Percentiles rank a stretch among this genome's conserved stretches.
phyloP scores from a whole-genome alignment of 1,284 basidiomycete genomes.

The Sporisorium exsertum region DNA sequence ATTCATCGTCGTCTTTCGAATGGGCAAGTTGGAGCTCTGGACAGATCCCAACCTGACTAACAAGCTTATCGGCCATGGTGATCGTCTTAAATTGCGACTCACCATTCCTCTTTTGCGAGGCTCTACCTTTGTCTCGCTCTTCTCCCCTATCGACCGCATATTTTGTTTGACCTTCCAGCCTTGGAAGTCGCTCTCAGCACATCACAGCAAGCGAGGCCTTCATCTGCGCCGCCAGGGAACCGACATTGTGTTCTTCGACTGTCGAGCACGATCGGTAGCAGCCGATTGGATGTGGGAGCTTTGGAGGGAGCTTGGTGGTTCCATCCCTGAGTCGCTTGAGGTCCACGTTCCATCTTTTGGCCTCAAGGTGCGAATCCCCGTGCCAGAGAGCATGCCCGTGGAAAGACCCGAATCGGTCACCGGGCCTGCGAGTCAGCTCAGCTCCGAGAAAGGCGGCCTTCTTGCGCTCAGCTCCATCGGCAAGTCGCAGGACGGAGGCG shows the following conservation, averaged over 20 bases:
- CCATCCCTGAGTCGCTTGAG: conserved; percentile 72
- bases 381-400: conserved; percentile 73
- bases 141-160: conserved; percentile 82
- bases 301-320: conserved; percentile 76
- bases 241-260: conserved; percentile 82
- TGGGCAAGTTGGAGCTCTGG: conserved; percentile 80
- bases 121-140: conserved; percentile 78
- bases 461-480: conserved; percentile 35
- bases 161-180: conserved; percentile 77
- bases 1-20: conserved; percentile 82
- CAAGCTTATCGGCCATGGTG: conserved; percentile 43
- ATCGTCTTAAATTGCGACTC: conserved; percentile 75
- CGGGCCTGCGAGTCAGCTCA: conserved; percentile 29
- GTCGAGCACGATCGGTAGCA: conserved; percentile 74
- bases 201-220: conserved; percentile 64
- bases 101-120: conserved; percentile 76
- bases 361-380: conserved; percentile 76
- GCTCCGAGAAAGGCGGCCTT: conserved; percentile 16
- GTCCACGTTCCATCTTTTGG: conserved; percentile 73
- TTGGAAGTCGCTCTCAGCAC: conserved; percentile 27
- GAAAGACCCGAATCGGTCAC: conserved; percentile 10
- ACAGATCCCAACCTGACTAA: conserved; percentile 73
- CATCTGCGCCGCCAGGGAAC: conserved; percentile 73
- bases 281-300: conserved; percentile 86
- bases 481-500: conserved; percentile 48